Evolutionary conservation across 2,329 filamentous ascomycete genomes (phyloP), one percentile per base, ranked within the genome.

Genomic region (Fusarium sambucinum): DNA sequence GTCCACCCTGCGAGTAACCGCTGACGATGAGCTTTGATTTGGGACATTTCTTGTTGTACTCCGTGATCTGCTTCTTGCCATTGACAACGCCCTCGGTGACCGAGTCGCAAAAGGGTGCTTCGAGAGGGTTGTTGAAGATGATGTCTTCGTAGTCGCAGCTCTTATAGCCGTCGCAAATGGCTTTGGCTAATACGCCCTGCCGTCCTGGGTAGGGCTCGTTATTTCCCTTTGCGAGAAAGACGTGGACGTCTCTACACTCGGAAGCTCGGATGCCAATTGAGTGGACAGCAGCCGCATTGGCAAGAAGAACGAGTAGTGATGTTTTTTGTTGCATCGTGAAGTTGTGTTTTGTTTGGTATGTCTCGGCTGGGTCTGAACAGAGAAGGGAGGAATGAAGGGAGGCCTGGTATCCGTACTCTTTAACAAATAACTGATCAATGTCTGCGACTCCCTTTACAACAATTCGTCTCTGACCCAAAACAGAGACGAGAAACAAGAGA

Each of bases 141-240:
- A 62, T 62, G 2, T 62, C 47, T 11, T 62, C 59, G n/a, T 62
- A 62, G 3, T 62, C 59, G 23, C 59, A 62, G 47, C 59, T 62
- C 57, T 62, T 62, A 7, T 41, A 40, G 2, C 57, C 57, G 2
- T 51, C 32, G 33, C 59, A 62, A 27, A 62, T 62, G 11, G 59
- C 59, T 2, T 27, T 33, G 0, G 29, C 57, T 16, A 62, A 42
- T 25, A 55, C 60, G 5, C 59, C 59, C 19, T 62, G 59, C 19
- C 59, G 59, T n/a, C 59, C 59, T 25, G 59, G 59, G 6, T 62
- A 54, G 11, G 59, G 46, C 16, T 62, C 59, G 29, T 62, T 62
- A 10, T 62, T 62, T 29, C 59, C 59, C 23, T 62, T 62, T 14
- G 59, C 59, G 21, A 62, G 56, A 21, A 62, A 62, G 29, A 62